Evolutionary conservation across 1,284 basidiomycete genomes (phyloP), one percentile per base, ranked within the genome.

Genomic region (Golubevia sp.): DNA sequence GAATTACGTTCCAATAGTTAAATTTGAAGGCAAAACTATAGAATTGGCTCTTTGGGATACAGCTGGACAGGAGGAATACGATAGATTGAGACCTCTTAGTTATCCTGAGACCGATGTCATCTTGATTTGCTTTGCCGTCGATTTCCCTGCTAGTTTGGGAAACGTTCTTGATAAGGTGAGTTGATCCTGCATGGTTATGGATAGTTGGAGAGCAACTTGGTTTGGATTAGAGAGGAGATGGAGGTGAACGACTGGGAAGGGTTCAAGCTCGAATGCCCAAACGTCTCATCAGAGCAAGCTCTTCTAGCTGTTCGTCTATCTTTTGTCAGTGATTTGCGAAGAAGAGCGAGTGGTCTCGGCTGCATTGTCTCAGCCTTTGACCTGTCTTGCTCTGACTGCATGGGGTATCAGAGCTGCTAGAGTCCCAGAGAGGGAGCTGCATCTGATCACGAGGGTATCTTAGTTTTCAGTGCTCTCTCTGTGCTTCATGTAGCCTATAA

Each of bases 11-110:
- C 96, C 95, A 8, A 90, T 92, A 75, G 91, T 97, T 57, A 88
- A 90, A 50, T 92, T 91, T 74, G 94, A 97, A 50, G 90, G 91
- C 61, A 97, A 96, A 85, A 87, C 90, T 54, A 90, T 98, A 74
- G 95, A 98, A 84, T 88, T 98, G 38, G 94, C 95, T 3, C 87
- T 99, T 34, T 99, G 95, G 95, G 95, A 98, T 85, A 98, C 96
- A 0, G 96, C 95, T 3, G 95, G 96, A 20, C 95, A 98, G 85
- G 95, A 98, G 86, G 95, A 98, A 86, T 98, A 97, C 85, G 95
- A 98, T 84, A 88, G 95, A 68, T 87, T 98, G 69, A 88, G 95
- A 70, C 95, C 95, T 25, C 87, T 99, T 66, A 94, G 92, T 84
- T 98, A 98, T 82, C 94, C 95, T 44, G 96, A 97, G 84, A 94